phyloP scores from a whole-genome alignment of 345 rosid genomes.

The Rhizophora apiculata region DNA sequence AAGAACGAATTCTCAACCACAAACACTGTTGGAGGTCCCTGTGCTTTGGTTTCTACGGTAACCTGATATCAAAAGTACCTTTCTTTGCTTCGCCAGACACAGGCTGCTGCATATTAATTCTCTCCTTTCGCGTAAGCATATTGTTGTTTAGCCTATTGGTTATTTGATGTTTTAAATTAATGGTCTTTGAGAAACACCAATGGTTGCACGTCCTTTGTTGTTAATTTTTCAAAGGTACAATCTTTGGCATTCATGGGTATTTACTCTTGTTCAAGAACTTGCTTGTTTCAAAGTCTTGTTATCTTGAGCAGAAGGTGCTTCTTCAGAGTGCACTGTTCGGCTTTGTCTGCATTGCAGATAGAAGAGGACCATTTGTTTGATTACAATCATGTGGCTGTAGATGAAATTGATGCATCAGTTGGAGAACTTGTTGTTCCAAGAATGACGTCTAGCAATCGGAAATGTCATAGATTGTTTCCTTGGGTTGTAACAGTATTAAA shows the following conservation, averaged over 20 bases:
- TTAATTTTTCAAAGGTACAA: not conserved
- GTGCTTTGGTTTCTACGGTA: too few relatives aligned
- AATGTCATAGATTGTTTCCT: conserved; percentile 18
- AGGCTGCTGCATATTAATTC: too few relatives aligned
- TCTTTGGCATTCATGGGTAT: conserved; percentile 27
- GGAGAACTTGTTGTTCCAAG: conserved; percentile 7
- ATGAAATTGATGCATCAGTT: not conserved
- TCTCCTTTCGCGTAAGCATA: not conserved
- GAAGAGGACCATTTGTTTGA: conserved; percentile 39
- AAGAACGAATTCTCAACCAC: too few relatives aligned
- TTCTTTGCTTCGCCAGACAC: not conserved
- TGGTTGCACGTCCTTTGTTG: too few relatives aligned
- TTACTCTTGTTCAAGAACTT: conserved; percentile 13
- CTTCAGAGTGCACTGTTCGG: conserved; percentile 18
- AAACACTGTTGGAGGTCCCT: too few relatives aligned
- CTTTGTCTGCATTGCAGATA: conserved; percentile 29
- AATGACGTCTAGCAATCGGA: conserved; percentile 1
- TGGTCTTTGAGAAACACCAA: not conserved
- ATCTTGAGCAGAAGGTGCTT: not conserved
- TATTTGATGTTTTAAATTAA: not conserved
- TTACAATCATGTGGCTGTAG: conserved; percentile 14
- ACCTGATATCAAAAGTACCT: not conserved
- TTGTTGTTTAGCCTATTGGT: not conserved
- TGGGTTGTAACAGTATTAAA: conserved; percentile 37
- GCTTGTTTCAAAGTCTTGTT: conserved; percentile 8